A percentile compares a stretch with the other conserved stretches of the same genome.
phyloP scores from a whole-genome alignment of 495 filamentous ascomycete species.

The Usnea hakonensis region DNA sequence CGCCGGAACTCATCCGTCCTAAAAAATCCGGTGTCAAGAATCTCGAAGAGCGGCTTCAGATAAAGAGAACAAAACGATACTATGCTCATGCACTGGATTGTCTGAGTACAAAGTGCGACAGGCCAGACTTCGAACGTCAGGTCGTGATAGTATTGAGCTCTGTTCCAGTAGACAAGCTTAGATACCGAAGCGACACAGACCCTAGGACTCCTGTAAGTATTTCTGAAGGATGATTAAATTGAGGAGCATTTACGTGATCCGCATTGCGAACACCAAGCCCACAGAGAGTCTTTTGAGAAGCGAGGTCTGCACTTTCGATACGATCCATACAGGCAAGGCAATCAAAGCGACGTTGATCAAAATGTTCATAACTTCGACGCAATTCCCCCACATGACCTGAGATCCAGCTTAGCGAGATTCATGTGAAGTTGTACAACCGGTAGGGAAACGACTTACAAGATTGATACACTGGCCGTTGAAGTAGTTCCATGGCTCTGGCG shows the following conservation, averaged over 20 bases:
- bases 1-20: slow-evolving; percentile 8
- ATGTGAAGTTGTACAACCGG: neutral
- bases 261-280: slow-evolving; percentile 30
- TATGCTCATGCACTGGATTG: slow-evolving; percentile 10
- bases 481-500: slow-evolving; percentile 6
- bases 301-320: slow-evolving; percentile 32
- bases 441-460: neutral
- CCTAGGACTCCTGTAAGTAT: neutral
- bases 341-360: slow-evolving; percentile 37
- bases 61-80: slow-evolving; percentile 4
- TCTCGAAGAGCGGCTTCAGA: slow-evolving; percentile 7
- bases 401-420: slow-evolving; percentile 7
- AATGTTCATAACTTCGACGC: slow-evolving; percentile 36
- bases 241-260: slow-evolving; percentile 30
- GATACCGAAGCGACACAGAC: neutral
- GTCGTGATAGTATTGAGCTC: neutral
- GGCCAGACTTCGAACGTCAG: neutral
- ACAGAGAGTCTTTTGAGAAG: slow-evolving; percentile 29
- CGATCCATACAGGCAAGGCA: slow-evolving; percentile 32
- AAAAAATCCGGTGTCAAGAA: slow-evolving; percentile 1
- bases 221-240: neutral
- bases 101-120: slow-evolving; percentile 11
- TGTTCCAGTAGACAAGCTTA: slow-evolving; percentile 6
- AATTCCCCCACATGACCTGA: slow-evolving; percentile 29
- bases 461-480: neutral